phyloP scores from a whole-genome alignment of 192 early-diverging fungal genomes.

The Umbelopsis ramanniana region DNA sequence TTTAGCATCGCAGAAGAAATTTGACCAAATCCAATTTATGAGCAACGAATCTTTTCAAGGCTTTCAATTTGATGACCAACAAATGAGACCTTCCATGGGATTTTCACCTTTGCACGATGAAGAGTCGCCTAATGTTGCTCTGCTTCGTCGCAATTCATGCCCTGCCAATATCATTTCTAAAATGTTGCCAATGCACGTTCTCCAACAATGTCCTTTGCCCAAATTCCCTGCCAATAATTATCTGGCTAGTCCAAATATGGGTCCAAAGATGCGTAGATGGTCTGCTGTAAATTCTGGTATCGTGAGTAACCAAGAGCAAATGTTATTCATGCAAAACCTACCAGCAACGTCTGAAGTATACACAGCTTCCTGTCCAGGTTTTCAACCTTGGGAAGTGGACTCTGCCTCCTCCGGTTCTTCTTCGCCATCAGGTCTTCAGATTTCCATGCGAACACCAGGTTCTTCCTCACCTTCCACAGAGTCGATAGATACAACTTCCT shows the following conservation, averaged over 20 bases:
- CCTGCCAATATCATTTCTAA: slow-evolving; percentile 4
- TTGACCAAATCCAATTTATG: slow-evolving; percentile 12
- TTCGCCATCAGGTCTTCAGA: background rate
- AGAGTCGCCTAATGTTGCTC: background rate
- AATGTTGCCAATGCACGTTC: slow-evolving; percentile 7
- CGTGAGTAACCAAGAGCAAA: background rate
- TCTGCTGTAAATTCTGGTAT: background rate
- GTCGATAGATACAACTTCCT: background rate
- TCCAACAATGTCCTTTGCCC: background rate
- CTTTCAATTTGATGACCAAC: slow-evolving; percentile 3
- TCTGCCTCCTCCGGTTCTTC: slow-evolving; percentile 24
- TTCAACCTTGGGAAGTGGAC: slow-evolving; percentile 1
- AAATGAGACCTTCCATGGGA: background rate
- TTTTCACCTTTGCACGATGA: slow-evolving; percentile 6
- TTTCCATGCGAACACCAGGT: background rate
- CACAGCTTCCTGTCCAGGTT: background rate
- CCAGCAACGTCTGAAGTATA: background rate
- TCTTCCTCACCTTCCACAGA: background rate
- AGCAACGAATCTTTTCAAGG: slow-evolving; percentile 15
- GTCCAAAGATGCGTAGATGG: slow-evolving; percentile 4
- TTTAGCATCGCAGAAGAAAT: slow-evolving; percentile 6
- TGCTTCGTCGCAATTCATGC: slow-evolving; percentile 11
- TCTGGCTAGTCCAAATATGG: background rate
- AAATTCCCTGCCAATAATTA: background rate
- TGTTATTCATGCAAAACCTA: background rate